Evolutionary conservation across 345 rosid genomes (phyloP).

Genomic region (Leavenworthia alabamica): DNA sequence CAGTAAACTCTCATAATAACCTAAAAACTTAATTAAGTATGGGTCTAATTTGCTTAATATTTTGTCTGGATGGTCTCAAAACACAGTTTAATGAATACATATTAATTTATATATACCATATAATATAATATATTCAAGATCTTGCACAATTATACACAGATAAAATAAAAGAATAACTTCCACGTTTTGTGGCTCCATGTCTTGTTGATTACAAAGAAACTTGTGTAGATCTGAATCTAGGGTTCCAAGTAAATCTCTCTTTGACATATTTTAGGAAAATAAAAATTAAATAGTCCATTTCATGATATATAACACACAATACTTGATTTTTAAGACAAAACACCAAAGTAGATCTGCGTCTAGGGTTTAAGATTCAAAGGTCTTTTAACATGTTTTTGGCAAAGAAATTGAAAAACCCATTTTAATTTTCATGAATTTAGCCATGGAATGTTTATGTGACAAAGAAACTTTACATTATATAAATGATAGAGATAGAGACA

Average conservation of each 20-base stretch:
- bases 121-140: background rate
- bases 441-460: slow-evolving; percentile 13
- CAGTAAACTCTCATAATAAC: background rate
- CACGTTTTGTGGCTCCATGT: slow-evolving; percentile 30
- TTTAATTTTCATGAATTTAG: slow-evolving; percentile 17
- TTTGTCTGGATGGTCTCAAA: background rate
- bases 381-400: too few species aligned
- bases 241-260: slow-evolving; percentile 36
- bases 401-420: background rate
- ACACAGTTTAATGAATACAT: background rate
- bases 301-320: slow-evolving; percentile 19
- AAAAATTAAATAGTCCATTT: slow-evolving; percentile 25
- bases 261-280: slow-evolving; percentile 17
- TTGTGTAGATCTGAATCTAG: slow-evolving; percentile 26
- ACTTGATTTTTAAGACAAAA: slow-evolving; percentile 14
- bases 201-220: slow-evolving; percentile 18
- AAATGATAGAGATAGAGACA: background rate
- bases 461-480: background rate
- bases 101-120: background rate
- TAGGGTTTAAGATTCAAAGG: slow-evolving; percentile 37
- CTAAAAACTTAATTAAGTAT: background rate
- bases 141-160: background rate
- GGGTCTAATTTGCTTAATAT: slow-evolving; percentile 1
- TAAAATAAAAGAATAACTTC: slow-evolving; percentile 22
- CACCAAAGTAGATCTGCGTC: slow-evolving; percentile 52